Evolutionary conservation across 2,329 filamentous ascomycete species (phyloP).

Genomic region (Huntiella abstrusa): DNA sequence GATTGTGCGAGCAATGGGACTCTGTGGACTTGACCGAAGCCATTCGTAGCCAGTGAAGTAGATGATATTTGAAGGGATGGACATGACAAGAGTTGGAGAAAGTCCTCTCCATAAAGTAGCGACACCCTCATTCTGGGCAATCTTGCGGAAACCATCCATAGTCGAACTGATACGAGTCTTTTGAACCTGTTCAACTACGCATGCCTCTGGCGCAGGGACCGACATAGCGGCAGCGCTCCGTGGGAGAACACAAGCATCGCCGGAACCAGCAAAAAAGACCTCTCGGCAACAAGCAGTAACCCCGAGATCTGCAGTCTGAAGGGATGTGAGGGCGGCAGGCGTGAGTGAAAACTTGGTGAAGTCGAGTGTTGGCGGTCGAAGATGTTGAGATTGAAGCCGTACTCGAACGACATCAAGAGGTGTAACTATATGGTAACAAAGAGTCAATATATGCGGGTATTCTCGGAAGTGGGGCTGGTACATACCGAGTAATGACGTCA

Average conservation of each 20-base stretch:
- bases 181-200: conserved; percentile 74
- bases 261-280: conserved; percentile 87
- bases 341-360: conserved; percentile 37
- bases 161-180: conserved; percentile 75
- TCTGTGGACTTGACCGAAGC: conserved; percentile 55
- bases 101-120: conserved; percentile 80
- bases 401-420: conserved; percentile 94
- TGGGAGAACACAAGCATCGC: conserved; percentile 62
- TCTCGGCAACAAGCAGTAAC: conserved; percentile 91
- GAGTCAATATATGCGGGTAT: no score
- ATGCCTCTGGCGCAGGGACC: conserved; percentile 38
- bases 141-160: conserved; percentile 80
- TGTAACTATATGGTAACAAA: conserved; percentile 43
- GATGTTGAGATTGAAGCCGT: conserved; percentile 69
- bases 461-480: conserved; percentile 5
- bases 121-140: conserved; percentile 78
- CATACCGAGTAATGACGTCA: conserved; percentile 77
- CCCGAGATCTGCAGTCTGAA: conserved; percentile 64
- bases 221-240: conserved; percentile 31
- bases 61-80: conserved; percentile 87
- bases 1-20: conserved; percentile 46
- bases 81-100: conserved; percentile 88
- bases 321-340: conserved; percentile 36
- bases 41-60: conserved; percentile 98
- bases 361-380: conserved; percentile 29